phyloP scores from a whole-genome alignment of 257 asterid genomes.

The Solanum paucissectum region DNA sequence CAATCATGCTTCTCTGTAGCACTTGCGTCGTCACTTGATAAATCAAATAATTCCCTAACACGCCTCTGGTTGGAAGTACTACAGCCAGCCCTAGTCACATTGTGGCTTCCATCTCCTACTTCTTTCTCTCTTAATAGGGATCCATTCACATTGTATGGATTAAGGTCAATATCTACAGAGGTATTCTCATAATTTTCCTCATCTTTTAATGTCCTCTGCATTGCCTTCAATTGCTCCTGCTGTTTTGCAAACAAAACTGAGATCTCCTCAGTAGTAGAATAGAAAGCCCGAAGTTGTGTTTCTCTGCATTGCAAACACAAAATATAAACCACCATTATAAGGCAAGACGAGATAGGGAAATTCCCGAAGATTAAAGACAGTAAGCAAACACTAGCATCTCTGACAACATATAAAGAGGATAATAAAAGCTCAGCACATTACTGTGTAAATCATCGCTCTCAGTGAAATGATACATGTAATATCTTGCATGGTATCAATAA shows the following conservation, averaged over 20 bases:
- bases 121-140: constrained; percentile 24
- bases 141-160: constrained; percentile 19
- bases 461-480: background rate
- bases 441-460: background rate
- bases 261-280: constrained; percentile 96
- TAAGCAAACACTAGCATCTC: background rate
- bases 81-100: constrained; percentile 20
- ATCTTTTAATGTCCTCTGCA: constrained; percentile 94
- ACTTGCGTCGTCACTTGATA: constrained; percentile 69
- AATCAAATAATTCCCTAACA: constrained; percentile 21
- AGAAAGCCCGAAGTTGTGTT: constrained; percentile 95
- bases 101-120: constrained; percentile 18
- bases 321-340: background rate
- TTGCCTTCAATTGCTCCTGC: constrained; percentile 90
- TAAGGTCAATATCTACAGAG: constrained; percentile 54
- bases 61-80: constrained; percentile 18
- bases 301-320: constrained; percentile 46
- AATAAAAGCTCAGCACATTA: background rate
- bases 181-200: constrained; percentile 68
- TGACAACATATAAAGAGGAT: background rate
- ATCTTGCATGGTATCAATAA: background rate
- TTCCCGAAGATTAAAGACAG: background rate
- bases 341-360: background rate
- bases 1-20: constrained; percentile 74
- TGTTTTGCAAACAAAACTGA: constrained; percentile 67